Conservation (phyloP, 2,329 filamentous ascomycete genomes). For the Fusarium euwallaceae region DNA sequence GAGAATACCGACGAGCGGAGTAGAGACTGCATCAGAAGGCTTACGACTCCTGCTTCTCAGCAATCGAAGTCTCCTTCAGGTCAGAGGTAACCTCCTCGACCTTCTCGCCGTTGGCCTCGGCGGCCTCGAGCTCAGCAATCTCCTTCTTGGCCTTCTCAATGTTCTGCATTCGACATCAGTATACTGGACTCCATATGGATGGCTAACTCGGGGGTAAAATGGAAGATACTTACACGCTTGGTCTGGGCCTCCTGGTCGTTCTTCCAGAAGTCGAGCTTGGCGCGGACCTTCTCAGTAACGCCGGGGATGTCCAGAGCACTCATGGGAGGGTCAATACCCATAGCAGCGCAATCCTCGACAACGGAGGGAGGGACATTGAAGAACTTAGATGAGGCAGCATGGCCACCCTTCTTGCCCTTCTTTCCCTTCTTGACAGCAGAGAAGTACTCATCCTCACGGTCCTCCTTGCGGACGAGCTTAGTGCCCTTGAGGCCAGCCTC, state of each 20-base stretch:
- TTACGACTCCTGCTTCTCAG: conserved; percentile 66
- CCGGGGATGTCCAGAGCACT: conserved; percentile 84
- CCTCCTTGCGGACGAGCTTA: conserved; percentile 86
- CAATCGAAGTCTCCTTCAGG: conserved; percentile 65
- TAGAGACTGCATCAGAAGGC: conserved; percentile 4
- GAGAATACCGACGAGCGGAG: conserved; percentile 26
- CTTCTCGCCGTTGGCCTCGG: conserved; percentile 64
- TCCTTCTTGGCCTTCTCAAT: conserved; percentile 96
- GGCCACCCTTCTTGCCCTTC: conserved; percentile 77
- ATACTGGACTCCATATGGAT: conserved; percentile 6
- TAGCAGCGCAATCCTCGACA: conserved; percentile 88
- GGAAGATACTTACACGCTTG: conserved; percentile 76
- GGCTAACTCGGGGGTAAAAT: background rate
- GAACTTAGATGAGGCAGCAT: conserved; percentile 63
- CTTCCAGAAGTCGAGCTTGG: conserved; percentile 93
- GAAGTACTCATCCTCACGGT: conserved; percentile 88
- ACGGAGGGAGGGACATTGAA: conserved; percentile 93
- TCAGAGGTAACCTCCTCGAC: conserved; percentile 67
- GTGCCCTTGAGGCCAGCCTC: conserved; percentile 87
- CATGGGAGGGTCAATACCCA: conserved; percentile 90
- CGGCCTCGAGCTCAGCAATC: conserved; percentile 85
- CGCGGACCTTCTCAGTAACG: conserved; percentile 89
- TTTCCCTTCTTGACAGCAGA: conserved; percentile 87
- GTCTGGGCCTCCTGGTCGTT: conserved; percentile 90
- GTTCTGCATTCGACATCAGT: conserved; percentile 73